Evolutionary conservation across 352 stramenopile species (phyloP), one percentile per base, ranked within the genome.

Genomic region (Elongisporangium anandrum): DNA sequence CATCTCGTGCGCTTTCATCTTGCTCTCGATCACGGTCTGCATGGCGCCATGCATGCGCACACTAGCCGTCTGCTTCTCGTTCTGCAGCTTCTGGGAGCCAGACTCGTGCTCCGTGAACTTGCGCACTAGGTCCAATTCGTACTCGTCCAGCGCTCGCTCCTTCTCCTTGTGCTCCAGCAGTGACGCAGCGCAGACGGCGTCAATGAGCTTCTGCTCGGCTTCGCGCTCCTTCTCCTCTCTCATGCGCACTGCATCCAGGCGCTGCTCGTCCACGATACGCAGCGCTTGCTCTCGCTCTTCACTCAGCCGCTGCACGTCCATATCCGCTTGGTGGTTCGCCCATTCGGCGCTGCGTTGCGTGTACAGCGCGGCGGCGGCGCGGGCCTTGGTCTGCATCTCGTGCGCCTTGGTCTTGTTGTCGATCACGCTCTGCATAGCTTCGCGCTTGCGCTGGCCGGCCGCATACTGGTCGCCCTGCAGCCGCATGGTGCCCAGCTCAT

Each of bases 181-280:
- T 20, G 85, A 94, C 20, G 81, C 85, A 60, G 87, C 82, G 57
- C 83, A 88, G 22, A 94, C 85, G 0, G 85, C 85, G 21, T 92
- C 79, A 10, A 94, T 68, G 17, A 94, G 68, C 59, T 92, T 90
- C 56, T 81, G 73, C n/a, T 94, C 82, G 5, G 77, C 76, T 23
- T 85, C 62, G 24, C 75, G 65, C 54, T 92, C 75, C 2, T 79
- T 76, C 22, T 81, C 71, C 57, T 86, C 69, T 1, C 81, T 68
- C 1, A 61, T 63, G 13, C 70, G 79, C 22, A 79, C 75, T 16
- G 81, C 81, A 48, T 86, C 78, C 78, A 15, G 34, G 34, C 34
- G 34, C 10, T 45, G 34, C 13, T 7, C 34, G 17, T 45, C 34
- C 34, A 45, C 34, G 13, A 45, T 12, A 45, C 34, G 34, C 34